Evolutionary conservation across 2,329 filamentous ascomycete species (phyloP).

Genomic region (Pyrenophora tritici-repentis): DNA sequence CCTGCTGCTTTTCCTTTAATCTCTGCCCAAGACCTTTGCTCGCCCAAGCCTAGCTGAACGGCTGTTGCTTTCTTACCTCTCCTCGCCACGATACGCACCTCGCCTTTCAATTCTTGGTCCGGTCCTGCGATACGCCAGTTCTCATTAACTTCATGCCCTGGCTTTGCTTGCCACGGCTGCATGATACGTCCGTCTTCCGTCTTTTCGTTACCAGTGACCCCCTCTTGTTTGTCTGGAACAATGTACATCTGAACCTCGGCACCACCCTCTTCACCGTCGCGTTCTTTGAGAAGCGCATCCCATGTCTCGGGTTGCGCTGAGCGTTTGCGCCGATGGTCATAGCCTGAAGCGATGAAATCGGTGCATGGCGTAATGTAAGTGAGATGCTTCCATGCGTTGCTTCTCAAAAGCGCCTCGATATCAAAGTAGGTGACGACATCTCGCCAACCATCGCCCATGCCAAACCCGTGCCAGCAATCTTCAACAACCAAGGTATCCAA

Average conservation of each 20-base stretch:
- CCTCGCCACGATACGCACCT: conserved; percentile 39
- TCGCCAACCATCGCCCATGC: conserved; percentile 40
- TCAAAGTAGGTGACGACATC: conserved; percentile 45
- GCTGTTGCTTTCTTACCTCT: conserved; percentile 33
- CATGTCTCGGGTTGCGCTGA: conserved; percentile 38
- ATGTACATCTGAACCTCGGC: conserved; percentile 44
- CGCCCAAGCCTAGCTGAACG: conserved; percentile 34
- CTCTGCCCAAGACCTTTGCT: conserved; percentile 37
- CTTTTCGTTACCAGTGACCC: conserved; percentile 15
- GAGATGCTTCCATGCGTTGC: conserved; percentile 43
- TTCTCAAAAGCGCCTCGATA: conserved; percentile 38
- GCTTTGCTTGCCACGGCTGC: conserved; percentile 36
- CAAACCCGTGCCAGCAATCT: conserved; percentile 45
- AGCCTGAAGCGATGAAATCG: conserved; percentile 43
- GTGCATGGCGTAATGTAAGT: conserved; percentile 41
- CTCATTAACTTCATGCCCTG: conserved; percentile 38
- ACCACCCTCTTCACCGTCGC: conserved; percentile 36
- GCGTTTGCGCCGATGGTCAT: conserved; percentile 37
- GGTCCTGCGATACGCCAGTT: conserved; percentile 33
- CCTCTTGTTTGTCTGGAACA: conserved; percentile 23
- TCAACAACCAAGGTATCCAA: conserved; percentile 40
- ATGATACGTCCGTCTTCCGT: conserved; percentile 28
- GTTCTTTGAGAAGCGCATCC: conserved; percentile 36
- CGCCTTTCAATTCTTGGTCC: conserved; percentile 40
- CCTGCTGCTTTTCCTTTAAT: conserved; percentile 34